A percentile compares a stretch with the other conserved stretches of the same genome.
Conservation (phyloP, 2,329 filamentous ascomycete species). For the Paraphaeosphaeria minitans region DNA sequence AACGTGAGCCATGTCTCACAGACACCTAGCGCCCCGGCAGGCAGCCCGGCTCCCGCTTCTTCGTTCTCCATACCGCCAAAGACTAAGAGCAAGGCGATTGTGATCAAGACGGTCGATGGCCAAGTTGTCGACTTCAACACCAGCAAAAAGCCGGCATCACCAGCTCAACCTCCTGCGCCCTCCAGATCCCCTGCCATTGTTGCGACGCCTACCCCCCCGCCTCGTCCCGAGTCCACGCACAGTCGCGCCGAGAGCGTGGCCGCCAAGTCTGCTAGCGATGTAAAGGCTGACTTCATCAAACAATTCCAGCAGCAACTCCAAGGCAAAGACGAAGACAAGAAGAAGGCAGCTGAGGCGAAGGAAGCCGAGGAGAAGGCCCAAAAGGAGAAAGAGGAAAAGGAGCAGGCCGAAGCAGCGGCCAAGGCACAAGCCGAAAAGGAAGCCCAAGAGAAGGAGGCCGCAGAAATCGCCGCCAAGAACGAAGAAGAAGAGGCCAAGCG, state of each 20-base stretch:
- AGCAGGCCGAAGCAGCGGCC: constrained; percentile 39
- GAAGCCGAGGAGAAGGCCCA: constrained; percentile 48
- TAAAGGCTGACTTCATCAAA: constrained; percentile 65
- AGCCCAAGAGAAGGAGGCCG: constrained; percentile 45
- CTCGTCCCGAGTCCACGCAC: constrained; percentile 71
- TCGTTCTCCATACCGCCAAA: constrained; percentile 66
- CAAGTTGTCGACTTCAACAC: constrained; percentile 71
- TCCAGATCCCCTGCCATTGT: constrained; percentile 68
- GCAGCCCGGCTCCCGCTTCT: constrained; percentile 65
- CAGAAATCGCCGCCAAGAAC: constrained; percentile 35
- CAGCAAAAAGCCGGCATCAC: constrained; percentile 46
- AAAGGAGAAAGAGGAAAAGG: constrained; percentile 51
- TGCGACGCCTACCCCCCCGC: constrained; percentile 70
- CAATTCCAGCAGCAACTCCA: constrained; percentile 65
- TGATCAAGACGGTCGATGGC: constrained; percentile 81
- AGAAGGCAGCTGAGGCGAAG: constrained; percentile 51
- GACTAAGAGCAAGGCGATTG: constrained; percentile 74
- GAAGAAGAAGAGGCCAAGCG: constrained; percentile 32
- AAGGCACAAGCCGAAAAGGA: constrained; percentile 36
- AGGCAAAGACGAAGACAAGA: constrained; percentile 62
- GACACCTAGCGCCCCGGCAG: constrained; percentile 60
- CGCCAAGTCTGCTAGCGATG: constrained; percentile 76
- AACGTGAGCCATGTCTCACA: constrained; percentile 52
- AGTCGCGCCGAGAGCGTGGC: constrained; percentile 71
- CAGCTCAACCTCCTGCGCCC: constrained; percentile 52